Conservation (phyloP, 2,329 filamentous ascomycete species). For the Aspergillus hiratsukae region DNA sequence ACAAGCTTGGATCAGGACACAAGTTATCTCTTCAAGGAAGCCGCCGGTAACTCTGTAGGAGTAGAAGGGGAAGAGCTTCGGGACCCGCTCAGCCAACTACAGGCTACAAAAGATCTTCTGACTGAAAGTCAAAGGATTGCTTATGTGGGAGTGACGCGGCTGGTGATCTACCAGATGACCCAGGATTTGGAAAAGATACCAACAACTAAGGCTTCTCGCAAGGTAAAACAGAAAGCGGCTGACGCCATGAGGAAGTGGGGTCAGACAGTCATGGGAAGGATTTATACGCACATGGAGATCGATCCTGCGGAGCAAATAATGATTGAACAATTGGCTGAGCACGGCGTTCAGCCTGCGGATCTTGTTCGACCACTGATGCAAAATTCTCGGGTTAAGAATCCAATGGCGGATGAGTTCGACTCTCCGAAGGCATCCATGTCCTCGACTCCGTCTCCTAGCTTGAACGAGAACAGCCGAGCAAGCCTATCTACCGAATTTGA, state of each 20-base stretch:
- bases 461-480: slow-evolving; percentile 20
- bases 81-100: slow-evolving; percentile 83
- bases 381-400: slow-evolving; percentile 89
- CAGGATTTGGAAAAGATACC: slow-evolving; percentile 61
- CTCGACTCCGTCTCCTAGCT: slow-evolving; percentile 27
- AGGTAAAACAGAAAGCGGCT: slow-evolving; percentile 61
- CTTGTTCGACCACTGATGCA: slow-evolving; percentile 82
- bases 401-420: slow-evolving; percentile 59
- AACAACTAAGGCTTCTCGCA: slow-evolving; percentile 63
- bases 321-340: slow-evolving; percentile 94
- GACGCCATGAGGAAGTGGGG: slow-evolving; percentile 93
- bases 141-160: slow-evolving; percentile 83
- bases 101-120: slow-evolving; percentile 90
- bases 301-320: slow-evolving; percentile 84
- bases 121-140: slow-evolving; percentile 95
- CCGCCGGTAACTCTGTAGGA: slow-evolving; percentile 58
- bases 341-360: slow-evolving; percentile 81
- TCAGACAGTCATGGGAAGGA: slow-evolving; percentile 93
- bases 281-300: slow-evolving; percentile 97
- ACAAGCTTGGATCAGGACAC: slow-evolving; percentile 98
- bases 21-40: slow-evolving; percentile 84
- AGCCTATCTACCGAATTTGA: slow-evolving; percentile 34
- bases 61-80: slow-evolving; percentile 73
- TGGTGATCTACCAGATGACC: slow-evolving; percentile 75
- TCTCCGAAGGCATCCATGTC: slow-evolving; percentile 37